Percentiles rank a stretch among this genome's conserved stretches.
Conservation (phyloP, 2,329 filamentous ascomycete genomes). For the Aspergillus tubingensis region DNA sequence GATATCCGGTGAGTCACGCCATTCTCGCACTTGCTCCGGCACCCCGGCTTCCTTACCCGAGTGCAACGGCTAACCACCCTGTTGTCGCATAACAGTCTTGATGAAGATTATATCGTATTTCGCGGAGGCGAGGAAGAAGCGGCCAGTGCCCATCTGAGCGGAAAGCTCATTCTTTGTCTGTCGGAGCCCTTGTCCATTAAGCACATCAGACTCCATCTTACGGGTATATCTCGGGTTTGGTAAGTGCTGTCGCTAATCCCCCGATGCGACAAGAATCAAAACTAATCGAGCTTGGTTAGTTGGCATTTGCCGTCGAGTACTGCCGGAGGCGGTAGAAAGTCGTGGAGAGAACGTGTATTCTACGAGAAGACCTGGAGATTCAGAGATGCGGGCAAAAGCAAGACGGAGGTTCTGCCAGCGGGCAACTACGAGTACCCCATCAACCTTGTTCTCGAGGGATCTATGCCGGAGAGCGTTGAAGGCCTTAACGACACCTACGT, state of each 20-base stretch:
- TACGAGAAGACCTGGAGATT: conserved; percentile 74
- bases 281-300: conserved; percentile 20
- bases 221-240: conserved; percentile 68
- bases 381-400: conserved; percentile 53
- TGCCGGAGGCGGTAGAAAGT: conserved; percentile 38
- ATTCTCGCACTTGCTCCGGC: conserved; percentile 16
- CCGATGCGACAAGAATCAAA: neutral
- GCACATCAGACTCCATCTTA: conserved; percentile 70
- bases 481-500: conserved; percentile 83
- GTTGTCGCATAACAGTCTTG: conserved; percentile 56
- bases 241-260: conserved; percentile 48
- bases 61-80: conserved; percentile 21
- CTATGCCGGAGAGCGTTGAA: conserved; percentile 80
- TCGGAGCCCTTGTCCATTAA: conserved; percentile 69
- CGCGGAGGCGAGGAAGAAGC: conserved; percentile 75
- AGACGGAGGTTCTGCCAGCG: conserved; percentile 61
- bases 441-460: conserved; percentile 69
- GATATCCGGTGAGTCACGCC: conserved; percentile 47
- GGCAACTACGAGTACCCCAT: conserved; percentile 87
- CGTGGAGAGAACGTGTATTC: conserved; percentile 53
- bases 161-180: conserved; percentile 72
- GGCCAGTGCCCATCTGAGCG: conserved; percentile 72
- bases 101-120: conserved; percentile 77
- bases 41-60: conserved; percentile 11
- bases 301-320: conserved; percentile 42